Evolutionary conservation across 805 yeast genomes (phyloP).

Genomic region (Brettanomyces naardenensis): DNA sequence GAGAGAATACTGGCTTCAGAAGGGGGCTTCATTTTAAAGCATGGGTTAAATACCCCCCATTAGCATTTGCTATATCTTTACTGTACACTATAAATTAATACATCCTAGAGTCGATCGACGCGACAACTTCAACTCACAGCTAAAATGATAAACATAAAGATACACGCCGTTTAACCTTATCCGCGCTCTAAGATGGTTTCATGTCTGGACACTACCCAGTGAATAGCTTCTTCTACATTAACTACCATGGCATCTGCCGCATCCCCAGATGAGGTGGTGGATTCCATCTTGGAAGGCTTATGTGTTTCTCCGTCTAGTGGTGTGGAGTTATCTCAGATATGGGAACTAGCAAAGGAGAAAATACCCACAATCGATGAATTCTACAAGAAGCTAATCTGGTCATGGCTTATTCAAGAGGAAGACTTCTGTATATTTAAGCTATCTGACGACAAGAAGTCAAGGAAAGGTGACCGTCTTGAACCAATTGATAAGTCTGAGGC

Average conservation of each 20-base stretch:
- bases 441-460: constrained; percentile 4
- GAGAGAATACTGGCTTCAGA: constrained; percentile 32
- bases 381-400: constrained; percentile 27
- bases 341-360: constrained; percentile 22
- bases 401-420: constrained; percentile 27
- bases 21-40: constrained; percentile 18
- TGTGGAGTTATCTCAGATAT: constrained; percentile 22
- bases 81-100: no score
- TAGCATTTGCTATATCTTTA: no score
- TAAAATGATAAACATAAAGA: no score
- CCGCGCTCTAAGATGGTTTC: no score
- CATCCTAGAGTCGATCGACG: no score
- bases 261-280: constrained; percentile 30
- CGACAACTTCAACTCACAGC: no score
- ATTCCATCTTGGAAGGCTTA: constrained; percentile 24
- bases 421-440: constrained; percentile 15
- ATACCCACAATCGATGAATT: constrained; percentile 21
- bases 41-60: no score
- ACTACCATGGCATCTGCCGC: no score
- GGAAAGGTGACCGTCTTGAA: constrained; percentile 1
- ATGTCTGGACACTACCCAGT: no score
- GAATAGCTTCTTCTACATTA: no score
- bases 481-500: constrained; percentile 7
- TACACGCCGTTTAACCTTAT: no score
- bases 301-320: constrained; percentile 29